These are phyloP conservation scores for Murraya koenigii DNA, from an alignment of 345 rosid species.

Conservation along the genomic window DNA sequence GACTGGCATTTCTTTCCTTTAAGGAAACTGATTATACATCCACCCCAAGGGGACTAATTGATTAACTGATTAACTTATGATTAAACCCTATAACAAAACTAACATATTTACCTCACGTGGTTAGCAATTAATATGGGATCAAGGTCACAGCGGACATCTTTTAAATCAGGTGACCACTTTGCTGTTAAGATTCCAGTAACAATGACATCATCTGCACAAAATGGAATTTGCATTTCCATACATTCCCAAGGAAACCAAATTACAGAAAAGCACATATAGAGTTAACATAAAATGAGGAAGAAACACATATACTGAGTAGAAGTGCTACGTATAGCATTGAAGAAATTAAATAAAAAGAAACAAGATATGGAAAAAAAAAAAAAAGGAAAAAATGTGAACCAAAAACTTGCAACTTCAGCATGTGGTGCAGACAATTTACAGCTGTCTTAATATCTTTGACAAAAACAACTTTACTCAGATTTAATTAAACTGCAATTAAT, in stretches of 20 bases:
- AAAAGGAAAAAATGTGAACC: background rate
- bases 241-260: background rate
- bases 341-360: background rate
- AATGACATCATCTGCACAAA: conserved; percentile 73
- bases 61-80: background rate
- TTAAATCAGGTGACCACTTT: conserved; percentile 91
- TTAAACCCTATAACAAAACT: background rate
- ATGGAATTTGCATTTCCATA: background rate
- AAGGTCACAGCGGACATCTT: conserved; percentile 93
- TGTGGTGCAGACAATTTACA: background rate
- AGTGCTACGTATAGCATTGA: background rate
- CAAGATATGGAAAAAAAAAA: background rate
- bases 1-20: background rate
- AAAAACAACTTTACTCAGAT: background rate
- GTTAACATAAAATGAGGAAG: background rate
- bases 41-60: background rate
- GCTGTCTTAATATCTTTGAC: background rate
- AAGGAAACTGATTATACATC: background rate
- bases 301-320: background rate
- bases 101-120: conserved; percentile 63
- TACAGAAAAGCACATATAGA: conserved; percentile 2
- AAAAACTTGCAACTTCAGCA: background rate
- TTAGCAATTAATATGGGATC: conserved; percentile 85
- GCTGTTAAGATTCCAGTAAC: conserved; percentile 85
- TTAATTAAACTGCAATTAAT: background rate